Evolutionary conservation across 495 filamentous ascomycete genomes (phyloP).

Genomic region (Lepidopterella palustris): DNA sequence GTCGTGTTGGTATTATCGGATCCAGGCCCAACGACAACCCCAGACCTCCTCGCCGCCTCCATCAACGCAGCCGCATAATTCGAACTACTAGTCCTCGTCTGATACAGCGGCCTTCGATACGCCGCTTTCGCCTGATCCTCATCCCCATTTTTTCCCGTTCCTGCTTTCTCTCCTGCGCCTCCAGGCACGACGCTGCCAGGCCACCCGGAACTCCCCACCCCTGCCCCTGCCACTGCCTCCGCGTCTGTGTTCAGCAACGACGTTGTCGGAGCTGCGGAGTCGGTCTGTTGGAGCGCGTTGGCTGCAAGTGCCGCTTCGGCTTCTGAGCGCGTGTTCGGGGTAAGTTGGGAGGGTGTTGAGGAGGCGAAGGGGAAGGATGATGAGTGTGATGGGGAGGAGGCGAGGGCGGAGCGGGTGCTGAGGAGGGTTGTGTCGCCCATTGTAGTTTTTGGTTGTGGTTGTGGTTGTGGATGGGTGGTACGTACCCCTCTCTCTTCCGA

Average conservation of each 20-base stretch:
- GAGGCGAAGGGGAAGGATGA: background rate
- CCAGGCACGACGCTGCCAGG: background rate
- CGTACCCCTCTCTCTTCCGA: too few species aligned
- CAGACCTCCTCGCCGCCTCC: too few species aligned
- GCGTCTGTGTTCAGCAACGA: conserved; percentile 2
- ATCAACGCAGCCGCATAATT: background rate
- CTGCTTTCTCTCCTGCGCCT: background rate
- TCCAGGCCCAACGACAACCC: too few species aligned
- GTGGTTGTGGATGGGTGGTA: background rate
- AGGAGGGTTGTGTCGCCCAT: conserved; percentile 4
- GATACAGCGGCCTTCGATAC: background rate
- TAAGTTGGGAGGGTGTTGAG: conserved; percentile 20
- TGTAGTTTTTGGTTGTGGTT: background rate
- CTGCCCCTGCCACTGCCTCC: too few species aligned
- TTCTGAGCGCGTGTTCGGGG: conserved; percentile 31
- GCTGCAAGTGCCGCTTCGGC: conserved; percentile 27
- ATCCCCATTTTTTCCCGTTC: background rate
- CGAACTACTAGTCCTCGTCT: background rate
- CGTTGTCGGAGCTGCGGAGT: conserved; percentile 25
- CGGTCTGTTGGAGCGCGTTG: conserved; percentile 23
- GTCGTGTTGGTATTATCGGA: background rate
- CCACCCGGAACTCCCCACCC: background rate
- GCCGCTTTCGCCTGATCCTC: background rate
- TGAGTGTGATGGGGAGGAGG: background rate
- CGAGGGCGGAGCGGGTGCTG: background rate